Evolutionary conservation across 2,329 filamentous ascomycete genomes (phyloP).

Genomic region (Penicillium sp.): DNA sequence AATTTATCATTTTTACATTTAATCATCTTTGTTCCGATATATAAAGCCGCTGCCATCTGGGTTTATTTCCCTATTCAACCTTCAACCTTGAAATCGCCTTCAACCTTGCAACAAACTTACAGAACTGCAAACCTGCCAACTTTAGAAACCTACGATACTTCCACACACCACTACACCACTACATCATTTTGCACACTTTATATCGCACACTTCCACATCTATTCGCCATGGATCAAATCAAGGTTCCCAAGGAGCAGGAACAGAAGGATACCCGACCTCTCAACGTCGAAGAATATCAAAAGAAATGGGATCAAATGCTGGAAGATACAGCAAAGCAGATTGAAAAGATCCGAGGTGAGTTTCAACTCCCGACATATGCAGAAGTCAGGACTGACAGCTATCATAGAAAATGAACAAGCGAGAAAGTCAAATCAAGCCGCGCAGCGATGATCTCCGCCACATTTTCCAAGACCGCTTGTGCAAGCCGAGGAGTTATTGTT

Average conservation of each 20-base stretch:
- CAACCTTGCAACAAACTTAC: neutral
- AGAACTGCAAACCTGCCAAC: too few relatives aligned
- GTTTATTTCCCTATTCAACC: neutral
- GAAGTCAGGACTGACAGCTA: slow-evolving; percentile 5
- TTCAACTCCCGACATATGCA: slow-evolving; percentile 5
- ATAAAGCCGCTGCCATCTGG: slow-evolving; percentile 6
- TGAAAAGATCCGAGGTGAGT: slow-evolving; percentile 9
- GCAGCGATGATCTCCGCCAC: slow-evolving; percentile 2
- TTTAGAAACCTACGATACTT: too few relatives aligned
- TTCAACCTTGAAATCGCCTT: neutral
- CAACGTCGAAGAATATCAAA: slow-evolving; percentile 9
- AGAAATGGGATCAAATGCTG: slow-evolving; percentile 10
- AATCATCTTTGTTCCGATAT: neutral
- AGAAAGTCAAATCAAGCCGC: neutral
- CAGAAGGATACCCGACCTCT: neutral
- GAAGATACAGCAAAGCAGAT: slow-evolving; percentile 10
- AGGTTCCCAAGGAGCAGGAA: slow-evolving; percentile 4
- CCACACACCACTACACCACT: neutral
- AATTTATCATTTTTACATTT: neutral
- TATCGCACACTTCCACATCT: neutral
- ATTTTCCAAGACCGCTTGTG: neutral
- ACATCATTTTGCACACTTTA: neutral
- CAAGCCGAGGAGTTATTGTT: slow-evolving; percentile 2
- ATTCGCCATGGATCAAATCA: slow-evolving; percentile 6
- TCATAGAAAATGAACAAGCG: slow-evolving; percentile 10